phyloP scores from a whole-genome alignment of 805 yeast species.

The Zygoascus tannicola region DNA sequence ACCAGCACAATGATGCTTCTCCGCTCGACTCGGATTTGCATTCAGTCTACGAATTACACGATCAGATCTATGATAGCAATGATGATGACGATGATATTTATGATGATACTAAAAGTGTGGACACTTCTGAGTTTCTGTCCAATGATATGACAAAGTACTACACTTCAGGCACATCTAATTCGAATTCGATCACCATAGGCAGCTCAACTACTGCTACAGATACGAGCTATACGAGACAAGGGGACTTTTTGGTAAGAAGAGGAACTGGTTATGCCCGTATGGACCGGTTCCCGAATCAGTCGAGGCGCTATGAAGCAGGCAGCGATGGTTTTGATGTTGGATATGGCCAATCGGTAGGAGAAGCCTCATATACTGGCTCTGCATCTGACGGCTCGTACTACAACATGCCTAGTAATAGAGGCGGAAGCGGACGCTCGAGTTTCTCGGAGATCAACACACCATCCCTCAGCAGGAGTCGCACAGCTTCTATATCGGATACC shows the following conservation, averaged over 20 bases:
- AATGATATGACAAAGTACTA: constrained; percentile 2
- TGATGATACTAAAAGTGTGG: not conserved
- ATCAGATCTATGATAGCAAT: not conserved
- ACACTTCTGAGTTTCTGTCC: constrained; percentile 3
- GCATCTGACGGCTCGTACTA: not conserved
- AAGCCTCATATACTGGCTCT: not conserved
- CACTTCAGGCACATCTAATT: not conserved
- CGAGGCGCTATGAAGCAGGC: no score
- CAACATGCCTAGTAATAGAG: not conserved
- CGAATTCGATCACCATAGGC: not conserved
- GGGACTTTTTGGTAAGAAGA: constrained; percentile 2
- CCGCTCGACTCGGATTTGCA: not conserved
- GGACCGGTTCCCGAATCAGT: no score
- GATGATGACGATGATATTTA: not conserved
- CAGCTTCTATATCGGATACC: not conserved
- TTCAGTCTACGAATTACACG: not conserved
- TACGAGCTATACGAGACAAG: not conserved
- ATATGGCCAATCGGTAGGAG: not conserved
- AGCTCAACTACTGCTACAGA: not conserved
- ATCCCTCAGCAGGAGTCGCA: not conserved
- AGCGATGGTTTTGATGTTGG: no score
- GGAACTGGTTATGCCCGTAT: not conserved
- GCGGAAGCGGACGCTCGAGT: not conserved
- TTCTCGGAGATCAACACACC: not conserved
- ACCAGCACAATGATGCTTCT: not conserved